Conservation (phyloP, 345 rosid species). For the Citrus maxima region DNA sequence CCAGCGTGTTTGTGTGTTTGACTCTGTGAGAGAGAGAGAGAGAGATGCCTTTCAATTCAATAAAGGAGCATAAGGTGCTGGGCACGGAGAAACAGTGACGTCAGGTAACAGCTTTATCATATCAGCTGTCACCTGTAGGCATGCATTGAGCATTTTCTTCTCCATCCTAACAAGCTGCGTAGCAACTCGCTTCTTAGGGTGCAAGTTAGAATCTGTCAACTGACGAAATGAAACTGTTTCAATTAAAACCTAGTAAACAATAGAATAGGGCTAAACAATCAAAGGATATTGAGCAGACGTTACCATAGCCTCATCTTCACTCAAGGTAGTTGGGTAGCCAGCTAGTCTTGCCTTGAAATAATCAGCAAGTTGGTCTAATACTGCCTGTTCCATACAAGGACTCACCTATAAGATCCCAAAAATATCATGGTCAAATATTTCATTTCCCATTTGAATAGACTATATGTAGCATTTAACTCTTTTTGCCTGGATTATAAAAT, state of each 20-base stretch:
- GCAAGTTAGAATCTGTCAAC: conserved; percentile 72
- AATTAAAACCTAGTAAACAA: conserved; percentile 1
- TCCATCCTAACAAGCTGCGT: conserved; percentile 83
- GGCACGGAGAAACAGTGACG: conserved; percentile 75
- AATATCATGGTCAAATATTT: conserved; percentile 1
- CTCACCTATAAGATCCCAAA: conserved; percentile 58
- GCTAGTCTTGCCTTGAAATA: conserved; percentile 70
- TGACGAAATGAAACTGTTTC: conserved; percentile 17
- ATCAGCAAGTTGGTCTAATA: conserved; percentile 76
- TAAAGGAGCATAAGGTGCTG: conserved; percentile 76
- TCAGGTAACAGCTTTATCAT: conserved; percentile 75
- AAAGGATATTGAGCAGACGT: conserved; percentile 8
- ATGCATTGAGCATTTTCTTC: conserved; percentile 84
- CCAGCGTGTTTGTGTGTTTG: background rate
- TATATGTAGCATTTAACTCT: background rate
- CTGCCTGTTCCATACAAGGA: conserved; percentile 93
- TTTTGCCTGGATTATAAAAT: background rate
- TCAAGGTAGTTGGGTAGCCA: conserved; percentile 78
- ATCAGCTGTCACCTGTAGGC: conserved; percentile 57
- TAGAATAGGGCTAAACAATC: conserved; percentile 1
- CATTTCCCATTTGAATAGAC: background rate
- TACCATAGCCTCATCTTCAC: conserved; percentile 82
- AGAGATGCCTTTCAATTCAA: conserved; percentile 55
- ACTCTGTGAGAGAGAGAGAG: conserved; percentile 3
- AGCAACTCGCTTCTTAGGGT: conserved; percentile 86